Conservation (phyloP, 257 asterid species). For the Solanum lignicaule region DNA sequence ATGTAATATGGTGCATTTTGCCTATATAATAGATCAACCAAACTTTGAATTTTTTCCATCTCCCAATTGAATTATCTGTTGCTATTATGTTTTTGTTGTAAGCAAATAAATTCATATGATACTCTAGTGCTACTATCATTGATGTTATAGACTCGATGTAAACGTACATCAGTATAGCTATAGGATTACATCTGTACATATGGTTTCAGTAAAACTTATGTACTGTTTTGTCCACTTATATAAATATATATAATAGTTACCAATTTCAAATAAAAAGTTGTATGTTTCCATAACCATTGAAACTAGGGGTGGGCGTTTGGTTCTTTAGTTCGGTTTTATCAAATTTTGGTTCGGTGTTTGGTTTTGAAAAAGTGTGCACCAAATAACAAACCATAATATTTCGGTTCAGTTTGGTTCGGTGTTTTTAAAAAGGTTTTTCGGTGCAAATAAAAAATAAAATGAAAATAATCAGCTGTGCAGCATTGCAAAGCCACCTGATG, state of each 20-base stretch:
- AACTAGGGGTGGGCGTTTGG: background rate
- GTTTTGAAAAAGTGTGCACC: background rate
- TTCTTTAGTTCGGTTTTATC: background rate
- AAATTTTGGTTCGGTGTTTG: background rate
- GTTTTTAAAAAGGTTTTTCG: background rate
- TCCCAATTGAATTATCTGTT: background rate
- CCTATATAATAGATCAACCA: background rate
- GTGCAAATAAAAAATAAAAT: background rate
- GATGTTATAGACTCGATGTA: background rate
- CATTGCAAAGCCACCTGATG: background rate
- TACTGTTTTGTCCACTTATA: background rate
- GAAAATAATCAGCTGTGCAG: background rate
- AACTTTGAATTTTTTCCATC: background rate
- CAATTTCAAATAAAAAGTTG: background rate
- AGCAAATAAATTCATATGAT: background rate
- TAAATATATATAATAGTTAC: background rate
- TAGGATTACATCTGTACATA: background rate
- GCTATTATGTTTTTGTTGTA: background rate
- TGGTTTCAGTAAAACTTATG: background rate
- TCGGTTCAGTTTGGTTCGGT: background rate
- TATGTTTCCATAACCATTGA: background rate
- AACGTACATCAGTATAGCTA: background rate
- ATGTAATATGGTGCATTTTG: background rate
- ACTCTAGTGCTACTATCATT: background rate
- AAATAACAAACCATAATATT: background rate